Evolutionary conservation across 352 stramenopile genomes (phyloP), one percentile per base, ranked within the genome.

Genomic region (Achlya hypogyna): DNA sequence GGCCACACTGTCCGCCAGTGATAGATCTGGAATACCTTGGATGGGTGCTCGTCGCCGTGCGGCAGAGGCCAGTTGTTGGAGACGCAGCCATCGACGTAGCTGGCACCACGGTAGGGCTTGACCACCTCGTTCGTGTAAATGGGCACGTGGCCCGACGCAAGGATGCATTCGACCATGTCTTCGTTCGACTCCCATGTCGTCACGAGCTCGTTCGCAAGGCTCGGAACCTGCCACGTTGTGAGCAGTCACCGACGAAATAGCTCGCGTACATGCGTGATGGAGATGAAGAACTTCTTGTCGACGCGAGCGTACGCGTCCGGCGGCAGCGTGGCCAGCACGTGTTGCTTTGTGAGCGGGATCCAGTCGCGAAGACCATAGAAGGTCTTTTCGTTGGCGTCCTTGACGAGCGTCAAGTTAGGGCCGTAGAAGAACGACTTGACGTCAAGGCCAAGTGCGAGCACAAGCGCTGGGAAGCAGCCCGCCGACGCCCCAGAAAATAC

Each of bases 381-480:
- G 8, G 76, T 83, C 32, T 65, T 76, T 22, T 75, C 45, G 0
- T 81, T 80, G 1, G 79, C 80, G 10, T 84, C 62, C 69, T 89
- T 75, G 58, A 89, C 84, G 28, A 91, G 65, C 27, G 75, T 76
- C 43, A 89, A 47, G 70, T 91, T 91, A 67, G 82, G 72, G 69
- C 88, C 87, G 67, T 87, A 88, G 75, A 91, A 91, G 65, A 90
- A 87, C 75, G 88, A 56, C 79, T 70, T 89, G 38, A 82, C 79
- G 70, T 89, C 72, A 45, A 89, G 78, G 14, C 71, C 75, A 25
- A 91, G 65, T 16, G 81, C 75, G 31, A 89, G 65, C 18, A 89
- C 66, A 28, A 81, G 73, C 4, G 83, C 81, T 0, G 83, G 78
- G 70, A 91, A 89, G 70, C 79, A 88, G 4, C 81, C 81, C 22